Percentiles rank a stretch among this genome's conserved stretches.
These are phyloP conservation scores for Elaeis oleifera DNA, from an alignment of 202 grass and related monocot species.

Conservation along the genomic window DNA sequence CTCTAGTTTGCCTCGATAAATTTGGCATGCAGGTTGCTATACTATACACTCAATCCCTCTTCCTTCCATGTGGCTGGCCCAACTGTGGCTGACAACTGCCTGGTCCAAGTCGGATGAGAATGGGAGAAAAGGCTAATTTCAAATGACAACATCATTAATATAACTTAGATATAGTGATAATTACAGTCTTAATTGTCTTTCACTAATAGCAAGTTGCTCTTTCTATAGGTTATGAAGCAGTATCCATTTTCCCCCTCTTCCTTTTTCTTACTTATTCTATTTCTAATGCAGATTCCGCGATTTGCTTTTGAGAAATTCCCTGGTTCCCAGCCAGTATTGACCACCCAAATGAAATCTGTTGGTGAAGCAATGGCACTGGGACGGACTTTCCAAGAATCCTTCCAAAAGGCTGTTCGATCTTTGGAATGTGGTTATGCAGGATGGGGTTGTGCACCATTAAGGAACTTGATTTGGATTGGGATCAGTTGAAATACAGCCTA, in stretches of 20 bases:
- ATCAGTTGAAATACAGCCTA: constrained; percentile 82
- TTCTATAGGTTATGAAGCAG: not conserved
- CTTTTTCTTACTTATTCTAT: constrained; percentile 18
- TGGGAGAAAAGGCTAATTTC: no score
- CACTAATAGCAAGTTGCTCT: not conserved
- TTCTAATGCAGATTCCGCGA: constrained; percentile 72
- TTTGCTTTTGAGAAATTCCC: constrained; percentile 99
- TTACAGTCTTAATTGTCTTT: not conserved
- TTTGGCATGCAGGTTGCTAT: no score
- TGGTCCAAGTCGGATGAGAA: no score
- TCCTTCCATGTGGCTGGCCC: no score
- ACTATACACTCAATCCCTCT: no score
- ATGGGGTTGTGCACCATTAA: constrained; percentile 85
- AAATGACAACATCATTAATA: no score
- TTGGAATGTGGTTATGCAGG: constrained; percentile 85
- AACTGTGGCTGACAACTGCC: no score
- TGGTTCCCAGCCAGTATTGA: constrained; percentile 82
- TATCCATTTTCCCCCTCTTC: not conserved
- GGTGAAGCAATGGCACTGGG: constrained; percentile 92
- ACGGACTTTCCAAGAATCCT: constrained; percentile 91
- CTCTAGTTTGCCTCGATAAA: no score
- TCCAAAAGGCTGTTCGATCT: constrained; percentile 90
- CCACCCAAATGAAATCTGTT: constrained; percentile 99
- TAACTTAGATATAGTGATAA: no score
- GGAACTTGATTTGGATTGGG: constrained; percentile 94